Conservation (phyloP, 2,329 filamentous ascomycete species). For the Aspergillus brunneoviolaceus region DNA sequence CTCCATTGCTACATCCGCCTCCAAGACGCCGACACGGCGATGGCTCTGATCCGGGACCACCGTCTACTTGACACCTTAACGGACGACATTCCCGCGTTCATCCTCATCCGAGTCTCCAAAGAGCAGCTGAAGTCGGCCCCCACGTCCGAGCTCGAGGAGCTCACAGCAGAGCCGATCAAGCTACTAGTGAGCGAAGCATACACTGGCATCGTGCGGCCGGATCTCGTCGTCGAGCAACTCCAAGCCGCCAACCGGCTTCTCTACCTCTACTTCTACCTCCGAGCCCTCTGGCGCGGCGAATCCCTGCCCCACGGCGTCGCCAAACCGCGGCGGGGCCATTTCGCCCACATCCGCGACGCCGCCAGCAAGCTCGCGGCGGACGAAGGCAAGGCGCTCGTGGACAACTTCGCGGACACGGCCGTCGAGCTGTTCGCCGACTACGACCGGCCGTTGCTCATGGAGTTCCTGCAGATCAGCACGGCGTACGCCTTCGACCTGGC, state of each 20-base stretch:
- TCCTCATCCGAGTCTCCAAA: constrained; percentile 78
- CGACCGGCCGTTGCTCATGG: constrained; percentile 76
- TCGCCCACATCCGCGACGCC: constrained; percentile 41
- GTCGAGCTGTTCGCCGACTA: constrained; percentile 84
- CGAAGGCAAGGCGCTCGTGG: constrained; percentile 69
- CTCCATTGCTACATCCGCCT: constrained; percentile 84
- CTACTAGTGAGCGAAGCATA: constrained; percentile 89
- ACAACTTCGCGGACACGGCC: constrained; percentile 82
- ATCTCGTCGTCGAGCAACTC: constrained; percentile 76
- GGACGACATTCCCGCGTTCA: constrained; percentile 86
- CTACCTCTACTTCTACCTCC: constrained; percentile 91
- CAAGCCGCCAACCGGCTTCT: constrained; percentile 64
- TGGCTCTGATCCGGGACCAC: constrained; percentile 80
- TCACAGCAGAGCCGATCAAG: constrained; percentile 78
- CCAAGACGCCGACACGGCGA: constrained; percentile 86
- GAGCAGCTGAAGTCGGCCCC: constrained; percentile 66
- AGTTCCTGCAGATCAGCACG: constrained; percentile 80
- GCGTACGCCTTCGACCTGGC: constrained; percentile 79
- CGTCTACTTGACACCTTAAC: constrained; percentile 86
- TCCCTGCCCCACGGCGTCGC: constrained; percentile 48
- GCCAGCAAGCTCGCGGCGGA: constrained; percentile 51
- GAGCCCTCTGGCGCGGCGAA: constrained; percentile 78
- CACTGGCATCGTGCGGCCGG: constrained; percentile 77
- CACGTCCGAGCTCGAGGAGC: constrained; percentile 70
- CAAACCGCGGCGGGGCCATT: constrained; percentile 36